Evolutionary conservation across 2,329 filamentous ascomycete species (phyloP).

Genomic region (Arthroderma sp.): DNA sequence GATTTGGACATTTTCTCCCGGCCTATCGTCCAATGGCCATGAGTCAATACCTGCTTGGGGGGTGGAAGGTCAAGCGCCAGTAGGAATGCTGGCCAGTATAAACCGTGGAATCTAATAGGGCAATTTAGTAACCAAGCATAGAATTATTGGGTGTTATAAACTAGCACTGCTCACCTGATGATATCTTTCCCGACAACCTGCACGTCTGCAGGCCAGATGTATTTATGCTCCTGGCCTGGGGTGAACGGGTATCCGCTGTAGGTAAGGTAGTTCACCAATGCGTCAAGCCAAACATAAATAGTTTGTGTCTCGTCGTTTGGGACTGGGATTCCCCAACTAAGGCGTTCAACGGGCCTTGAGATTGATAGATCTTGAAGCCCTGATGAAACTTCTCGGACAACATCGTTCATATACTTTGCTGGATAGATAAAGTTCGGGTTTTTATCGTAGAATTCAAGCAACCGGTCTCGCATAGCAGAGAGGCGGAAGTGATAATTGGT

Average conservation of each 20-base stretch:
- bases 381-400: conserved; percentile 61
- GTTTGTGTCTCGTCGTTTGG: conserved; percentile 75
- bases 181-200: conserved; percentile 97
- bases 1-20: conserved; percentile 94
- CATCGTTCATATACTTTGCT: conserved; percentile 56
- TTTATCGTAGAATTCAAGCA: conserved; percentile 65
- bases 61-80: conserved; percentile 72
- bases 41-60: conserved; percentile 68
- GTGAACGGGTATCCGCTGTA: conserved; percentile 69
- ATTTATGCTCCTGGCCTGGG: conserved; percentile 46
- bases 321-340: conserved; percentile 81
- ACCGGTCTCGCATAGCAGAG: conserved; percentile 62
- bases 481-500: conserved; percentile 90
- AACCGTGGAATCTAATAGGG: conserved; percentile 60
- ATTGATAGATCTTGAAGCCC: conserved; percentile 80
- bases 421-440: conserved; percentile 73
- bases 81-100: conserved; percentile 96
- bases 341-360: conserved; percentile 62
- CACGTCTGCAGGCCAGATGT: conserved; percentile 79
- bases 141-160: neutral
- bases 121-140: neutral
- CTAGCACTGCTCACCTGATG: conserved; percentile 39
- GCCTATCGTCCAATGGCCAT: conserved; percentile 92
- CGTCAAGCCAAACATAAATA: conserved; percentile 97
- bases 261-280: conserved; percentile 85